Base-by-base conservation (phyloP, 2,329 filamentous ascomycete species). In the Colletotrichum spinosum region DNA sequence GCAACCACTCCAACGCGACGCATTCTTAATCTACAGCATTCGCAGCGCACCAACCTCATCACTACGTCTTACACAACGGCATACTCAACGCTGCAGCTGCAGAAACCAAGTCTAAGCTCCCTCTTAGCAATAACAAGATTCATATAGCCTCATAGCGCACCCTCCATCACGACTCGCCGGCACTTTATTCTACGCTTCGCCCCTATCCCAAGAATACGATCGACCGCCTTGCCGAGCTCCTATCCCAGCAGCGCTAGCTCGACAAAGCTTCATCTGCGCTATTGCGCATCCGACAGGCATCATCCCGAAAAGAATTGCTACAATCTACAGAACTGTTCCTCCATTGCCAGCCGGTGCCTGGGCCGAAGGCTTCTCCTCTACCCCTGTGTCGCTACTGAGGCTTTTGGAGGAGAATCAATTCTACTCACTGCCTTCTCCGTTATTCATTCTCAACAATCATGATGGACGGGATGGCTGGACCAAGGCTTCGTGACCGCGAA, bases 81-180 rank as follows among this genome's bases (percentile, higher is more conserved):
- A 11, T 49, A 50, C 44, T 17, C 52, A 38, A 37, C 42, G 54
- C 59, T 54, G 38, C 54, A 45, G 60, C 59, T 54, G 38, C 54
- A 45, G 60, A 54, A 42, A 52, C 64, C 49, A 44, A 54, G 64
- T 50, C 34, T 42, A 49, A 48, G 59, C 64, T 60, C 65, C 60
- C 50, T 65, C 53, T 50, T 41, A 25, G 13, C 60, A 67, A 59
- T 67, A 67, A 12, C 41, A 39, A 34, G 35, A 42, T 35, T 38
- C 33, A 35, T 67, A 67, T 67, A 67, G 33, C 64, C 39, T 59
- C 63, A 64, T 58, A 57, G 59, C 63, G 59, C 63, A 63, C 15
- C 25, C 52, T 25, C 59, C 45, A 35, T 38, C 42, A 45, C 60
- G 38, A 54, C 37, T 59, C 49, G 9, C n/a, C 44, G 17, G 38